These are phyloP conservation scores for Plectranthus barbatus DNA, from an alignment of 257 asterid species.

Conservation along the genomic window DNA sequence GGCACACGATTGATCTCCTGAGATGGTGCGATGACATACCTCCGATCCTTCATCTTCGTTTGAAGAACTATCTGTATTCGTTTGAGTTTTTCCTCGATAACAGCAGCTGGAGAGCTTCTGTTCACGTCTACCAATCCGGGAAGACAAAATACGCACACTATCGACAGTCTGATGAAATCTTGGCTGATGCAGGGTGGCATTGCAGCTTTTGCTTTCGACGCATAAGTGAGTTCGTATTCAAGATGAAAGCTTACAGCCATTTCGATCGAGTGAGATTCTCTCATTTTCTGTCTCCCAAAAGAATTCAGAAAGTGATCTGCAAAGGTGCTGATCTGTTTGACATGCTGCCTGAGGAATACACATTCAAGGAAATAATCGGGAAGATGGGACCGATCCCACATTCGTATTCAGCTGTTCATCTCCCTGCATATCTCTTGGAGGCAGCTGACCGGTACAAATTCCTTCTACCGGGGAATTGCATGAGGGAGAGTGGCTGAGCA, in stretches of 20 bases:
- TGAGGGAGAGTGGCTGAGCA: conserved; percentile 50
- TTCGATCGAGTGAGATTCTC: conserved; percentile 72
- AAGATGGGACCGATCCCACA: conserved; percentile 87
- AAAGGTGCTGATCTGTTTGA: conserved; percentile 76
- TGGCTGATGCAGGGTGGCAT: conserved; percentile 91
- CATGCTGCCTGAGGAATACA: conserved; percentile 88
- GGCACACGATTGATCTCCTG: conserved; percentile 64
- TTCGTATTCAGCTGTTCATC: conserved; percentile 78
- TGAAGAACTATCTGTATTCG: conserved; percentile 71
- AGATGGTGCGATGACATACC: conserved; percentile 87
- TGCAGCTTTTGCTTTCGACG: conserved; percentile 84
- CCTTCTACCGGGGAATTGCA: conserved; percentile 80
- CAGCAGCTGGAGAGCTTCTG: conserved; percentile 89
- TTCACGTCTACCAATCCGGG: conserved; percentile 60
- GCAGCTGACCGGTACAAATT: conserved; percentile 51
- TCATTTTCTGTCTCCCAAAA: conserved; percentile 62
- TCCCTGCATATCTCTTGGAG: conserved; percentile 60
- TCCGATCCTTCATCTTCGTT: conserved; percentile 60
- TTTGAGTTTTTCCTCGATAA: conserved; percentile 63
- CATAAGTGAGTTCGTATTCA: conserved; percentile 65
- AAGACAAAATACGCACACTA: conserved; percentile 74
- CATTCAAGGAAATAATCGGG: conserved; percentile 72
- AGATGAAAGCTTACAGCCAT: conserved; percentile 95
- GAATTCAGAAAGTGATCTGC: conserved; percentile 76
- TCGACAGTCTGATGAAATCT: conserved; percentile 56